Evolutionary conservation across 257 asterid genomes (phyloP), one percentile per base, ranked within the genome.

Genomic region (Lycium ferocissimum): DNA sequence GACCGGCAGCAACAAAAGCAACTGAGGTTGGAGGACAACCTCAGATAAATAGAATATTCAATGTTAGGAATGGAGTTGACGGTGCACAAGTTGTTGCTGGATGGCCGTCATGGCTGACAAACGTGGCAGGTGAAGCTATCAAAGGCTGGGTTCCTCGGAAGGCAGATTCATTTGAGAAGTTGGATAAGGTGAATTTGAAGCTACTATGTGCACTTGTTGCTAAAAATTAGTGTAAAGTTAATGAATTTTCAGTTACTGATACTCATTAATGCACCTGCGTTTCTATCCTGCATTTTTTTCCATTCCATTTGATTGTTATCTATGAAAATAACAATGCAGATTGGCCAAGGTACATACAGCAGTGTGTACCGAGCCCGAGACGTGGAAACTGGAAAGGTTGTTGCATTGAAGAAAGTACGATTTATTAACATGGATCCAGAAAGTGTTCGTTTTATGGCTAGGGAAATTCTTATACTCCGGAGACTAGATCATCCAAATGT

Each of bases 341-440:
- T 95, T 76, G 98, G 98, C 85, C 97, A 95, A 91, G 98, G 98
- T 83, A 95, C 98, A 81, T 95, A 95, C 86, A 95, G 98, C 90
- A 94, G 97, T 80, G 98, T 95, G 56, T 95, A 94, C 89, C 90
- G 97, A 90, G 98, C 98, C 45, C 94, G 93, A 84, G 98, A 95
- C 87, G 94, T 95, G 84, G 98, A 95, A 88, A 90, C 94, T 20
- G 94, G 93, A 81, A 93, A 93, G 87, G 82, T 91, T 58, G 98
- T 95, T 83, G 98, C 98, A 18, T 80, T 95, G 84, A 95, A 95
- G 88, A 94, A 95, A 89, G 97, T 95, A 87, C 93, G 98, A 37
- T 95, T 95, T 85, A 90, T 89, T 62, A 95, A 94, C 91, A 91
- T 94, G 98, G 98, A 95, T 87, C 98, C 98, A 86, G 98, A 93